phyloP scores from a whole-genome alignment of 2,329 filamentous ascomycete species.

The Aspergillus oerlinghausenensis region DNA sequence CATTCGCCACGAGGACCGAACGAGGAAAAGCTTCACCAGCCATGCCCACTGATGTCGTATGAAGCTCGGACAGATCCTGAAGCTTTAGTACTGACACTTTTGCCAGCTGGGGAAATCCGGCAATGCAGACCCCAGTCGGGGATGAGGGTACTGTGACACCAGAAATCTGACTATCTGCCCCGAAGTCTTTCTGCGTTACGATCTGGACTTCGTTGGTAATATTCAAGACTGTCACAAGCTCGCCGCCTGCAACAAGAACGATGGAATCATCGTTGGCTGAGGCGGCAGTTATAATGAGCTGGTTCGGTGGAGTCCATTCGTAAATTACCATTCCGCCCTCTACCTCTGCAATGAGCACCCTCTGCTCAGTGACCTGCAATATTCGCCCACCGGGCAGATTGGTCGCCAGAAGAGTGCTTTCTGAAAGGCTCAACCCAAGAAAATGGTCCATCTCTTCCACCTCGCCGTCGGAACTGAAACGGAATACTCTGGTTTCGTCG shows the following conservation, averaged over 20 bases:
- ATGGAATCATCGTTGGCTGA: constrained; percentile 68
- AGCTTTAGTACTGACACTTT: constrained; percentile 70
- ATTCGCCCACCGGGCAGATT: constrained; percentile 62
- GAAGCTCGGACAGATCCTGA: constrained; percentile 59
- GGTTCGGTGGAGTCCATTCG: constrained; percentile 43
- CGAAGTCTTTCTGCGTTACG: constrained; percentile 57
- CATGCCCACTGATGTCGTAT: constrained; percentile 58
- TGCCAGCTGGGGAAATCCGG: constrained; percentile 85
- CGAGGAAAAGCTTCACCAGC: constrained; percentile 76
- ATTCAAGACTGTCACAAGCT: constrained; percentile 65
- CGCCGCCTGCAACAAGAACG: constrained; percentile 71
- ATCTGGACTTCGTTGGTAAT: constrained; percentile 56
- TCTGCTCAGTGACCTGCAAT: constrained; percentile 69
- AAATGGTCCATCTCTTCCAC: constrained; percentile 84
- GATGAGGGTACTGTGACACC: constrained; percentile 71
- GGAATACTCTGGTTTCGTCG: constrained; percentile 77
- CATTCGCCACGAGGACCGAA: constrained; percentile 72
- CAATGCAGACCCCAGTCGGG: constrained; percentile 63
- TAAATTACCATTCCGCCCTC: constrained; percentile 44
- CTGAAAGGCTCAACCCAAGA: constrained; percentile 62
- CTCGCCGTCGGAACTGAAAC: constrained; percentile 67
- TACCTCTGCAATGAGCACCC: constrained; percentile 59
- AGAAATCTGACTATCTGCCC: constrained; percentile 70
- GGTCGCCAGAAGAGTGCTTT: constrained; percentile 66
- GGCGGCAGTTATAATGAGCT: constrained; percentile 66